A percentile compares a stretch with the other conserved stretches of the same genome.
Evolutionary conservation across 2,329 filamentous ascomycete genomes (phyloP).

Genomic region (Phyllosticta capitalensis): DNA sequence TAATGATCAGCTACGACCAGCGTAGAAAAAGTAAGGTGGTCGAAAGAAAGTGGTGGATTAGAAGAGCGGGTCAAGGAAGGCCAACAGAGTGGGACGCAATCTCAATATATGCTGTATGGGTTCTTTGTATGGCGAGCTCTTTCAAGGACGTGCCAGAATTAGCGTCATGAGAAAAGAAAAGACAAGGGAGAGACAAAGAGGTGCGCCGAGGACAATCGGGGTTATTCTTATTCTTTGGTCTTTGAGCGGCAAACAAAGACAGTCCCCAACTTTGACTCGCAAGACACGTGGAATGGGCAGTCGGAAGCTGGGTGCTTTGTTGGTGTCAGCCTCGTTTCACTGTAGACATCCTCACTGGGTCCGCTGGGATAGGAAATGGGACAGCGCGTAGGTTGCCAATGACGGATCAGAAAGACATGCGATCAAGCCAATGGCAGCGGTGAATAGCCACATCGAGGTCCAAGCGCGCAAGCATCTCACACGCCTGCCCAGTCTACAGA

Average conservation of each 20-base stretch:
- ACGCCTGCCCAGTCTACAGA: background rate
- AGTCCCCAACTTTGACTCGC: background rate
- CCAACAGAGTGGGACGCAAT: background rate
- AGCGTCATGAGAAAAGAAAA: background rate
- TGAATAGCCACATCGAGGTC: background rate
- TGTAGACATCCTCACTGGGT: background rate
- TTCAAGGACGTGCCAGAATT: background rate
- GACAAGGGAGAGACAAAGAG: background rate
- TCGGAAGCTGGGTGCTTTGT: background rate
- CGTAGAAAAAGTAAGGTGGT: background rate
- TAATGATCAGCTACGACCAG: background rate
- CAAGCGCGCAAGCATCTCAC: background rate
- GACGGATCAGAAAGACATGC: background rate
- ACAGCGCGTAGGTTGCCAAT: background rate
- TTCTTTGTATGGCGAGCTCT: background rate
- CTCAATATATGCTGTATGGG: background rate
- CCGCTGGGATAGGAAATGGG: background rate
- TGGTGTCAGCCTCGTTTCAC: background rate
- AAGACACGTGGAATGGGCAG: background rate
- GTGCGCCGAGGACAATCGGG: background rate
- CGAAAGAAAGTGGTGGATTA: background rate
- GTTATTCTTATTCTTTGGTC: background rate
- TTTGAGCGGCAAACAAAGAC: background rate
- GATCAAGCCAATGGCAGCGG: background rate
- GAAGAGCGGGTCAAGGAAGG: background rate